Evolutionary conservation across 2,329 filamentous ascomycete species (phyloP).

Genomic region (Thielaviopsis populi): DNA sequence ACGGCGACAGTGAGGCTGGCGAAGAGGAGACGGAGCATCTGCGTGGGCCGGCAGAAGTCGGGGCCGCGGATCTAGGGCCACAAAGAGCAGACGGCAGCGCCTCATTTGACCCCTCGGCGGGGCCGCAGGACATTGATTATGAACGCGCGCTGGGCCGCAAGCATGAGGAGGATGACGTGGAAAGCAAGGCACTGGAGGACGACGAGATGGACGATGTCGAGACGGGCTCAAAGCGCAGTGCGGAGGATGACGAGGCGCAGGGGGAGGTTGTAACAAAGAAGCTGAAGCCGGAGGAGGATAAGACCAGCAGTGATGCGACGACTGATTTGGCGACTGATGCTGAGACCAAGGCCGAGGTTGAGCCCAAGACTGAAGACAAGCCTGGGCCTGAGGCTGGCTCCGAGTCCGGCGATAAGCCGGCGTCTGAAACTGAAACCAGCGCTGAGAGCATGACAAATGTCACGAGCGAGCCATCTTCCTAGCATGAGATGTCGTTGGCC

Average conservation of each 20-base stretch:
- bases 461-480: background rate
- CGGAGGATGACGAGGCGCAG: conserved; percentile 32
- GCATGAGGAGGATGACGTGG: conserved; percentile 22
- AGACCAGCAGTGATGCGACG: conserved; percentile 18
- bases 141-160: conserved; percentile 46
- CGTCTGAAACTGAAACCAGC: background rate
- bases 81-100: conserved; percentile 35
- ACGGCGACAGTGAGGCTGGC: conserved; percentile 19
- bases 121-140: conserved; percentile 42
- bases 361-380: background rate
- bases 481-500: background rate
- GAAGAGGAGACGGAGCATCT: conserved; percentile 61
- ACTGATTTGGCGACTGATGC: background rate
- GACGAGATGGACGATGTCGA: conserved; percentile 24
- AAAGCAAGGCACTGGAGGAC: conserved; percentile 20
- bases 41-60: conserved; percentile 70
- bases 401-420: background rate
- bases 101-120: conserved; percentile 23
- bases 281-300: conserved; percentile 25
- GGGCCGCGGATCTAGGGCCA: conserved; percentile 72
- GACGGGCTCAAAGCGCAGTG: conserved; percentile 39
- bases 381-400: background rate
- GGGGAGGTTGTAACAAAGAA: conserved; percentile 31
- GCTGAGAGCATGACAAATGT: background rate
- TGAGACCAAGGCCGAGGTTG: background rate